Evolutionary conservation across 345 rosid species (phyloP).

Genomic region (Populus euphratica): DNA sequence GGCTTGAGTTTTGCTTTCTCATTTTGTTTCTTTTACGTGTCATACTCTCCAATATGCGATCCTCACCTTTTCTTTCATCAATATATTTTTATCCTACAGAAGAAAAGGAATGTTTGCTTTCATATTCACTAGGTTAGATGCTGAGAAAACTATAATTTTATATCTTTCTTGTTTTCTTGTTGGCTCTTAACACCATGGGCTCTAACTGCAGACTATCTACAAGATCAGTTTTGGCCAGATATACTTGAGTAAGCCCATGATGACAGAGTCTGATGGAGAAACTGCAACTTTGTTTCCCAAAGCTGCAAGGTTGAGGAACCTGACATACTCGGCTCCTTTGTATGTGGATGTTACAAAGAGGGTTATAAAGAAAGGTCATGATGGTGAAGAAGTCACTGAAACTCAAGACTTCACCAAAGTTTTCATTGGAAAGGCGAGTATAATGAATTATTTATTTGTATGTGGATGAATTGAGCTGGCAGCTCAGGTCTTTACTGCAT

Average conservation of each 20-base stretch:
- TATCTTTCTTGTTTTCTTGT: background rate
- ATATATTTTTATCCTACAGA: no score
- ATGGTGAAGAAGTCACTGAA: constrained; percentile 96
- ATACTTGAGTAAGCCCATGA: constrained; percentile 98
- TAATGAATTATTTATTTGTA: constrained; percentile 1
- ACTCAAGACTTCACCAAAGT: constrained; percentile 91
- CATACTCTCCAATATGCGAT: no score
- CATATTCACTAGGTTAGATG: no score
- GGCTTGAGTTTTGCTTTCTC: no score
- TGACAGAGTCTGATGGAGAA: constrained; percentile 99
- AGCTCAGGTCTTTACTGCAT: constrained; percentile 1
- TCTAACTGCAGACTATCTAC: constrained; percentile 74
- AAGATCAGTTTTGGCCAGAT: constrained; percentile 95
- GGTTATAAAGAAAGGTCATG: constrained; percentile 94
- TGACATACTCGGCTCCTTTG: constrained; percentile 91
- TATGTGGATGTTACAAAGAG: constrained; percentile 90
- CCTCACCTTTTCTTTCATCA: no score
- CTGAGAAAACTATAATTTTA: background rate
- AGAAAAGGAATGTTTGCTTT: no score
- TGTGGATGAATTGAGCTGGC: background rate
- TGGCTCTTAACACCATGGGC: constrained; percentile 13
- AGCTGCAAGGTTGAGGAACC: constrained; percentile 95
- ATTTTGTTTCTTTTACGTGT: no score
- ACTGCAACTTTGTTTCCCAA: constrained; percentile 94
- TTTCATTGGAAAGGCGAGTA: constrained; percentile 82